Base-by-base conservation (phyloP, 2,329 filamentous ascomycete genomes). In the Colletotrichum endophyticum region DNA sequence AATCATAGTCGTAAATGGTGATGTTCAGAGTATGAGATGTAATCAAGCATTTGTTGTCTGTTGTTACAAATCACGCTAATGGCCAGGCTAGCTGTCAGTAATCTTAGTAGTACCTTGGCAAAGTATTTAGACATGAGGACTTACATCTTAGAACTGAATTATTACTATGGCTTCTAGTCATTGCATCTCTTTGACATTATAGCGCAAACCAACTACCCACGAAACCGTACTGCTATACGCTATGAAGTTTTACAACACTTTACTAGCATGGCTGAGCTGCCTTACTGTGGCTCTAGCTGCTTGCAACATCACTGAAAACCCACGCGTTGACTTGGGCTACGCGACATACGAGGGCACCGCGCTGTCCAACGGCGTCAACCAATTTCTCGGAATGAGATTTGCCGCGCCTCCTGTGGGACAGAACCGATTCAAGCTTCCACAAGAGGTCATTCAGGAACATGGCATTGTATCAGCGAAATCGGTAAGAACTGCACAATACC, bases 161-260 rank as follows among this genome's bases (percentile, higher is more conserved):
- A 3, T 22, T 2, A 22, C n/a, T 49, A n/a, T 13, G 11, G 44
- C 44, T 49, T 49, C 11, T 22, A n/a, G 3, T 49, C 44, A 22
- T 22, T 49, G 44, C 44, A 22, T n/a, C 11, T 49, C 9, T 22
- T 49, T 49, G 19, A 49, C 44, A 13, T 13, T 22, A 7, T 0
- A 49, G 11, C n/a, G 44, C 9, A 49, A 49, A 13, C 1, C 19
- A 49, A 22, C 0, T n/a, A 0, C 6, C 8, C 44, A 12, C 11
- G 3, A 22, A 49, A 49, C 19, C 0, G 9, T 22, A 49, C 44
- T 13, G 19, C n/a, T 4, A 49, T 49, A 22, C n/a, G 44, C 44
- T 12, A 49, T 49, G 44, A 49, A 49, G 44, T n/a, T 49, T 49
- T 13, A n/a, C 44, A 49, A 22, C 11, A 49, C n/a, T 22, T 49